Evolutionary conservation across 257 asterid species (phyloP), one percentile per base, ranked within the genome.

Genomic region (Penstemon davidsonii): DNA sequence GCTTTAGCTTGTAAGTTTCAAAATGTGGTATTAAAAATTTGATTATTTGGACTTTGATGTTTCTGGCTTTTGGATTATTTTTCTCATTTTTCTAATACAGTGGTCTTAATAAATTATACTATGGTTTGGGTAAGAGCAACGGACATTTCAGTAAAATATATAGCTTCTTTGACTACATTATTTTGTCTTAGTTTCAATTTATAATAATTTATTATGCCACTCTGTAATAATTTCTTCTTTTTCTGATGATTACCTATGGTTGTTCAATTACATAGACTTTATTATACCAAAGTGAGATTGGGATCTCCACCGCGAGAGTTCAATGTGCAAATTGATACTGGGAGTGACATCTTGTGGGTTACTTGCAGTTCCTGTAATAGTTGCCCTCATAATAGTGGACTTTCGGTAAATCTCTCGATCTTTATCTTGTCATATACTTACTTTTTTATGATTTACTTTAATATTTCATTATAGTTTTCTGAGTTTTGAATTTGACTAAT

Each of bases 321-420:
- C 83, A 74, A 80, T 55, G 88, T 89, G 70, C 94, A 86, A 76
- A 85, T 89, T 49, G 96, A 89, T 62, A 86, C 96, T 6, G 96
- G 96, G 60, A 89, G 96, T 65, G 89, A 85, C 64, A 78, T 89
- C 60, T 73, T 86, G 72, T 89, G 96, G 96, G 91, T 89, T 67
- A 77, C 86, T 40, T 86, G 94, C 73, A 87, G 77, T 53, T 77
- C 85, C 55, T 86, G 96, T 73, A 71, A 51, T 4, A 68, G 80
- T 42, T 89, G 96, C 72, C 90, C 91, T 19, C 85, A 67, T 13
- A 74, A 78, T 62, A 87, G 95, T 73, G 80, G 78, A 64, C 73
- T 89, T 37, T 89, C 91, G 25, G 88, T 83, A 87, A 53, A 19
- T 7, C 36, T 46, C 69, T 62, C 53, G 45, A 63, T 60, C 66